Base-by-base conservation (phyloP, 768 basidiomycete species). In the Termitomyces bulborhizus region DNA sequence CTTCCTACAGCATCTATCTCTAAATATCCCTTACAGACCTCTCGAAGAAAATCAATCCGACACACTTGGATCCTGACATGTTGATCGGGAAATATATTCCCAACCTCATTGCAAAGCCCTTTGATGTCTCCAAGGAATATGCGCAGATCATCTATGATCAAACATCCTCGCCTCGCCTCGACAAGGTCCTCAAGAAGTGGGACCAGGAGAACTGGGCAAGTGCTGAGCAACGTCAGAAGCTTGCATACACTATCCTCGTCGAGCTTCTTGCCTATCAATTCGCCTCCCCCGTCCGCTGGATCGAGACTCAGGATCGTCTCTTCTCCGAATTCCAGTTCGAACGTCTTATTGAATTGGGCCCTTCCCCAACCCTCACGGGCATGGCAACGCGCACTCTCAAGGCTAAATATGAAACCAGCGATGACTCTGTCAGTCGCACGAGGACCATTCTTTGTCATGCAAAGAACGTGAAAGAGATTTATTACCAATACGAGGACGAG, bases 281-380 rank as follows among this genome's bases (percentile, higher is more conserved):
- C 63, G 95, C 96, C 0, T 98, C 96, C 1, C 95, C 97, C 6
- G 96, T 99, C 18, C 89, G 95, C 48, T 99, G 97, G 97, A 99
- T 99, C 64, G 91, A 98, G 75, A 99, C 96, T 0, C 97, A 99
- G 68, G 97, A 99, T 65, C 80, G 90, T 26, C 80, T 99, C 54
- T 99, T 99, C 77, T 81, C 78, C 9, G 71, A 84, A 8, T 97
- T 84, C 77, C 76, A 78, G 44, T 97, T 97, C 65, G 96, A 98
- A 71, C 86, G 97, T 15, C 79, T 98, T 64, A 88, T 99, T 63
- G 97, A 99, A 69, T 76, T 99, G 51, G 97, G 97, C 32, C 97
- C 97, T 40, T 93, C 93, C 4, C 97, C 97, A 1, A 98, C 94
- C 9, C 80, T 99, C 52, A 93, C 92, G 9, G 96, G 94, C 34